Base-by-base conservation (phyloP, 495 filamentous ascomycete genomes). In the Ramalina peruviana region DNA sequence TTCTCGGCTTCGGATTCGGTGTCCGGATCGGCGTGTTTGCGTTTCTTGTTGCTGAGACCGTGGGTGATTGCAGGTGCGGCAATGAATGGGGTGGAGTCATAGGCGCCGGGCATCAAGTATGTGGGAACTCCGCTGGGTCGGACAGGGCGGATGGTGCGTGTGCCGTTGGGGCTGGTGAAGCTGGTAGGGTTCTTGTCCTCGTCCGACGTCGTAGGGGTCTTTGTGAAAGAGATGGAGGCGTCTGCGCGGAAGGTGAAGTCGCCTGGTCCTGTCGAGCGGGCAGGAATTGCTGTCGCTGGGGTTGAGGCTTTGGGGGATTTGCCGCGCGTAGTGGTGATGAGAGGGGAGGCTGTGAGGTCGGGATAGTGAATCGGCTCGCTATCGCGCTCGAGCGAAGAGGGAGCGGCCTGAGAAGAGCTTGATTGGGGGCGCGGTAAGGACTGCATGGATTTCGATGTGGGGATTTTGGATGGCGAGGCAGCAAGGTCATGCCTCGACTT, bases 21-120 rank as follows among this genome's bases (percentile, higher is more conserved):
- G 4, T 60, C 58, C 9, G 56, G 52, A 3, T 69, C 62, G 40
- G 68, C 70, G 15, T 79, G 73, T 49, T 73, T 73, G 41, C 82
- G 72, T 67, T 86, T 87, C 70, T 88, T 86, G 66, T 83, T 86
- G 3, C 65, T 59, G 58, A 88, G 78, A 30, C 84, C 83, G 57
- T 87, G 82, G 5, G 81, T 72, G 30, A 84, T 68, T 13, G 62
- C 57, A 43, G 43, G 52, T 23, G 46, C 57, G 0, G 57, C 9
- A 9, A 42, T 17, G 42, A 26, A 59, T 3, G 71, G 64, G 9
- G 69, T 26, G 11, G 75, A 66, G 0, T 62, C 61, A 37, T 72
- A 59, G 6, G 52, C 43, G 37, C 50, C 48, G 4, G 58, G 46
- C 15, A 52, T 40, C 9, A 58, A 46, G n/a, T 49, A 39, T 15